Percentiles rank a stretch among this genome's conserved stretches.
Conservation (phyloP, 805 yeast species). For the Citeromyces nyonsensis region DNA sequence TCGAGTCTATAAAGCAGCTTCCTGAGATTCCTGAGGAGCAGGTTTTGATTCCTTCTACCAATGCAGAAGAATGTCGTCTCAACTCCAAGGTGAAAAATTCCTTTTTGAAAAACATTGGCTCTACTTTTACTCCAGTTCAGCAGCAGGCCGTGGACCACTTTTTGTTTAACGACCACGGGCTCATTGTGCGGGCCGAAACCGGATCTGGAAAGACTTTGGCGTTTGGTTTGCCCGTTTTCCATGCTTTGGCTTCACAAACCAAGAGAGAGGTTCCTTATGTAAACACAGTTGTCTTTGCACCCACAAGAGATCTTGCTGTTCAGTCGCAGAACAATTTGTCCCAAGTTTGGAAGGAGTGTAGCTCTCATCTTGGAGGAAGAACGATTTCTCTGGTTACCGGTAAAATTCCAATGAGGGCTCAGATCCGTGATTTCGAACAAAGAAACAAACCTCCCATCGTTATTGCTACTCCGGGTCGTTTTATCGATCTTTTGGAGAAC, state of each 20-base stretch:
- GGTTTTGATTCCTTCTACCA: conserved; percentile 4
- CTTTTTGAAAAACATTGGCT: conserved; percentile 22
- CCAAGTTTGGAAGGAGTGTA: conserved; percentile 19
- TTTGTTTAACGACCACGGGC: conserved; percentile 32
- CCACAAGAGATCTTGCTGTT: conserved; percentile 83
- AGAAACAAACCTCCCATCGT: conserved; percentile 38
- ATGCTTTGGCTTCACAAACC: conserved; percentile 23
- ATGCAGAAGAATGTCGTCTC: conserved; percentile 11
- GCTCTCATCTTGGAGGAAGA: conserved; percentile 5
- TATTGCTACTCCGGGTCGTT: conserved; percentile 85
- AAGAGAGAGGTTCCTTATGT: conserved; percentile 19
- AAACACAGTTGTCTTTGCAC: conserved; percentile 60
- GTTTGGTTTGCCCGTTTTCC: conserved; percentile 67
- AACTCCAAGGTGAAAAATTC: conserved; percentile 11
- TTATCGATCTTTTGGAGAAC: conserved; percentile 41
- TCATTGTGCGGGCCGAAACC: conserved; percentile 82
- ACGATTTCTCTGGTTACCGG: conserved; percentile 49
- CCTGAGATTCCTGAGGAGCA: too few relatives aligned
- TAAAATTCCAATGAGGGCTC: conserved; percentile 31
- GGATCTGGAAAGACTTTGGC: conserved; percentile 95
- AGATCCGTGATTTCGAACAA: conserved; percentile 13
- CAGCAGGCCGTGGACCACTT: conserved; percentile 44
- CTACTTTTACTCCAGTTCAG: conserved; percentile 55
- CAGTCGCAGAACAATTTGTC: conserved; percentile 60
- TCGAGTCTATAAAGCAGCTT: too few relatives aligned